Base-by-base conservation (phyloP, 1,284 basidiomycete genomes). In the Irpex sp. region DNA sequence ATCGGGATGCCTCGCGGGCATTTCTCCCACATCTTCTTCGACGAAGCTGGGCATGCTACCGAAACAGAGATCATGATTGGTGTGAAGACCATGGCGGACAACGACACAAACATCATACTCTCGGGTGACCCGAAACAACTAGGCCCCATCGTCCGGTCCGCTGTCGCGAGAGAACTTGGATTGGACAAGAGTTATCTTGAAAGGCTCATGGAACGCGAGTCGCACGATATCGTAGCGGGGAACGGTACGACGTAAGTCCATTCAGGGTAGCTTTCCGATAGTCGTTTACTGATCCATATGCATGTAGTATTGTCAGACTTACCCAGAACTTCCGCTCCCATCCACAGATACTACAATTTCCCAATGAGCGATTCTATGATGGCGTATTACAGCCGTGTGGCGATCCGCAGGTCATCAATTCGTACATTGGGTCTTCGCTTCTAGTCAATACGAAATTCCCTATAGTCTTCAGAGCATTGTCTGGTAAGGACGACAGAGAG, bases 41-140 rank as follows among this genome's bases (percentile, higher is more conserved):
- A 80, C 63, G 79, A 80, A 63, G 79, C 79, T 37, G 78, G 76
- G 1, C 78, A 80, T 58, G 77, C 76, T 1, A 84, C 83, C 0
- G 87, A 89, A 68, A 84, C 87, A 0, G 68, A 69, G 56, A 84
- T 88, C 67, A 82, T 87, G 74, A 79, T 87, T 21, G 76, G 81
- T 0, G 83, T 88, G 68, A 83, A 81, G 70, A 81, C 78, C 4
- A 77, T 87, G 74, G 81, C 82, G 0, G 80, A 82, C 62, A 72
- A 70, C 5, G 66, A 70, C 1, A 88, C 86, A 0, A 86, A 86
- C 62, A 70, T 88, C 33, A 69, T 88, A 36, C 75, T 88, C 0
- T 82, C 83, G 3, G 87, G 87, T 0, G 87, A 89, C 67, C 83
- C 82, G 0, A 83, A 84, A 68, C 86, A 89, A 69, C 75, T 89